Conservation (phyloP, 2,329 filamentous ascomycete species). For the Ilyonectria sp. region DNA sequence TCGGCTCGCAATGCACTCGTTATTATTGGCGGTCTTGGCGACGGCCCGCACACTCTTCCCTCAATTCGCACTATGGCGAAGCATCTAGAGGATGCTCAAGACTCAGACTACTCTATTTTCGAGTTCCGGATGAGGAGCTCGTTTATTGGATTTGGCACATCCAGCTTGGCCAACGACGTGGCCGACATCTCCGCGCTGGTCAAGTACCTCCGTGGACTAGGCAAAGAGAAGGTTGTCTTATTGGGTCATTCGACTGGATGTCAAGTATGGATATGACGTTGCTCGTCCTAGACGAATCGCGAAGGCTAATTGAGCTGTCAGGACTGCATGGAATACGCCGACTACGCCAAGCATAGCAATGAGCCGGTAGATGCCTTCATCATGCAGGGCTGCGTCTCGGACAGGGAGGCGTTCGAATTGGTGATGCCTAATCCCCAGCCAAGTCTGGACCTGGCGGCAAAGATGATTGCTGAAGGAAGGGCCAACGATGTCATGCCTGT, state of each 20-base stretch:
- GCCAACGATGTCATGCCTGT: slow-evolving; percentile 69
- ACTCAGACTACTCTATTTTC: slow-evolving; percentile 67
- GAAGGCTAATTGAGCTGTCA: slow-evolving; percentile 43
- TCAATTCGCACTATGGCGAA: slow-evolving; percentile 67
- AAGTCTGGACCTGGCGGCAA: slow-evolving; percentile 64
- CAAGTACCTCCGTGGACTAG: slow-evolving; percentile 66
- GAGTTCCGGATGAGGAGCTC: slow-evolving; percentile 70
- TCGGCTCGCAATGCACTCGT: slow-evolving; percentile 72
- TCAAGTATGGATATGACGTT: slow-evolving; percentile 58
- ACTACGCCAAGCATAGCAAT: slow-evolving; percentile 57
- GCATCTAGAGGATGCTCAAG: slow-evolving; percentile 55
- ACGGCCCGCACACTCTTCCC: slow-evolving; percentile 76
- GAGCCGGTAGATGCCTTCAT: slow-evolving; percentile 81
- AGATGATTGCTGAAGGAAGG: slow-evolving; percentile 69
- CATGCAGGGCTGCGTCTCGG: slow-evolving; percentile 84
- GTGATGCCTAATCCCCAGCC: slow-evolving; percentile 63
- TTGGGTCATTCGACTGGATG: slow-evolving; percentile 73
- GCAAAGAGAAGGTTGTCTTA: slow-evolving; percentile 66
- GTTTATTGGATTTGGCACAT: slow-evolving; percentile 67
- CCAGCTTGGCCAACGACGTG: slow-evolving; percentile 66
- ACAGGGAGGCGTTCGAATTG: slow-evolving; percentile 75
- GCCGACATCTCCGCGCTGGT: slow-evolving; percentile 68
- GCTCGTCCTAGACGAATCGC: not conserved
- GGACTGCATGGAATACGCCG: slow-evolving; percentile 71
- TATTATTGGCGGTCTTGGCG: slow-evolving; percentile 79